These are phyloP conservation scores for Cordyceps cicadae DNA, from an alignment of 2,329 filamentous ascomycete genomes.

Conservation along the genomic window DNA sequence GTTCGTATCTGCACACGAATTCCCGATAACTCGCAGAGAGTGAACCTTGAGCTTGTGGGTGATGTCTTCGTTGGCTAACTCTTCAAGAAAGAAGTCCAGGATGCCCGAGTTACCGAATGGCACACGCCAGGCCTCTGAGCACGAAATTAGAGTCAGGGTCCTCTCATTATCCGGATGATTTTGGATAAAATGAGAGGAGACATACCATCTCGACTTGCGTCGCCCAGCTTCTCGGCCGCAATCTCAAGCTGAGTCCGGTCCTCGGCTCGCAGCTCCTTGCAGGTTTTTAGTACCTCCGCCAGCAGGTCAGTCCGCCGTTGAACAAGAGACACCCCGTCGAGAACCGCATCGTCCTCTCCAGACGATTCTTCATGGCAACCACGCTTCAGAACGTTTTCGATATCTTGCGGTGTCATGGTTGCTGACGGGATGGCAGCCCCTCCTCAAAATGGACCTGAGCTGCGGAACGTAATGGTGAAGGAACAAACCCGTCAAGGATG, in stretches of 20 bases:
- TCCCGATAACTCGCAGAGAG: conserved; percentile 49
- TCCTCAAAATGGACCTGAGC: neutral
- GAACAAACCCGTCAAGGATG: too few relatives aligned
- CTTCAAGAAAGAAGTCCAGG: conserved; percentile 45
- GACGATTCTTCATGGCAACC: conserved; percentile 23
- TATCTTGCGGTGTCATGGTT: conserved; percentile 29
- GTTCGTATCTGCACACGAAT: conserved; percentile 56
- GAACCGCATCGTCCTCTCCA: conserved; percentile 21
- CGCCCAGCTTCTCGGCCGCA: conserved; percentile 44
- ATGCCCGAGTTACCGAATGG: conserved; percentile 51
- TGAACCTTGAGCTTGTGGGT: conserved; percentile 42
- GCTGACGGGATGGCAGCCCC: neutral
- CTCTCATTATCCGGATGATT: neutral
- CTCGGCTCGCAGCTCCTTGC: conserved; percentile 33
- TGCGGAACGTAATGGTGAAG: too few relatives aligned
- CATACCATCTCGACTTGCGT: conserved; percentile 49
- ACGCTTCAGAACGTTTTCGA: conserved; percentile 28
- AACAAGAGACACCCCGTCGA: conserved; percentile 17
- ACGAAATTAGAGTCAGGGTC: conserved; percentile 13
- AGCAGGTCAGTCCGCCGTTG: conserved; percentile 25
- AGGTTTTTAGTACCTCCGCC: conserved; percentile 29
- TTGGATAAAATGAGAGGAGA: neutral
- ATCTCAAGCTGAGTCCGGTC: conserved; percentile 34
- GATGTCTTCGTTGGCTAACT: conserved; percentile 33
- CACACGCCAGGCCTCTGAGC: conserved; percentile 44